Base-by-base conservation (phyloP, 108 stramenopile genomes). In the Nitzschia palea region DNA sequence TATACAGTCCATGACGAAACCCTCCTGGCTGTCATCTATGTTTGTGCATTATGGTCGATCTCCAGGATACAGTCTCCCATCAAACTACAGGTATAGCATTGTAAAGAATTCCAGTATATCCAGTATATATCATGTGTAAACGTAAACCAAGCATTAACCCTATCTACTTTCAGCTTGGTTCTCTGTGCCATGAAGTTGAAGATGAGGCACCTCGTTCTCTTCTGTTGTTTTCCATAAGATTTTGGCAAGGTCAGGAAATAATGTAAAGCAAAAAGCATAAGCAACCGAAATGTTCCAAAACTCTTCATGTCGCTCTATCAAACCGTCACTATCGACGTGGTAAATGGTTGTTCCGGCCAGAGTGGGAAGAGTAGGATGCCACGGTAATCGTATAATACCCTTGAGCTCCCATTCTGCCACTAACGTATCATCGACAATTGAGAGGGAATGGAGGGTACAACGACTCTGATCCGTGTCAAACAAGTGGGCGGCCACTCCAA, bases 331-430 rank as follows among this genome's bases (percentile, higher is more conserved):
- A 58, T 89, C 87, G n/a, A 84, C 26, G 62, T 80, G 72, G 75
- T 92, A 92, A 9, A 37, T 76, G 0, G 91, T 92, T 44, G 44
- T 71, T n/a, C 91, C 91, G 26, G 80, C 76, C 66, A 80, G 80
- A 43, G 81, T 65, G 18, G 81, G 73, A 10, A 92, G 73, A 23
- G 18, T 59, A 4, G 91, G 91, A 63, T 81, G 83, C 91, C 91
- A 92, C 0, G 91, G 91, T 6, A 92, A 64, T 29, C 64, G 74
- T 17, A 92, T 58, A 28, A 75, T 64, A 17, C 77, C 80, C 1
- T 70, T 67, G 30, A 89, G 48, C 63, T 64, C 67, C 91, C 91
- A 92, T 12, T 32, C 63, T 1, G 81, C 91, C 23, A 62, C 70
- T 4, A 92, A 53, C 14, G 56, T 29, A 17, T 75, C 67, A 9